Evolutionary conservation across 163 green algal genomes (phyloP).

Genomic region (Smithsoniella earleae): DNA sequence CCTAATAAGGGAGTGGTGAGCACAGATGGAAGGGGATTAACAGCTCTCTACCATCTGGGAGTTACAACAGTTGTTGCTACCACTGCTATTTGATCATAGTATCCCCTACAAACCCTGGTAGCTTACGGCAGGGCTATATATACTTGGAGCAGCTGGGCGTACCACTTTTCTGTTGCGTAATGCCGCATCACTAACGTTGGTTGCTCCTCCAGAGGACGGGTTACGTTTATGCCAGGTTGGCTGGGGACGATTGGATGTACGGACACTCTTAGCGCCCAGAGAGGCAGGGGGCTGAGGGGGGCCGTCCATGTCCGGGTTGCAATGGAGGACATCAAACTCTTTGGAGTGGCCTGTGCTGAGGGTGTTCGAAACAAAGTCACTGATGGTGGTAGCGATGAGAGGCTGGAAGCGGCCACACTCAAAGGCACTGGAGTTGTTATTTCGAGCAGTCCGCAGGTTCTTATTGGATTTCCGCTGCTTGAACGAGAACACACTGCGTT

Average conservation of each 20-base stretch:
- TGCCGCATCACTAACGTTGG: not conserved
- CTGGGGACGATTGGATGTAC: not conserved
- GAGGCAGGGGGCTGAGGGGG: not conserved
- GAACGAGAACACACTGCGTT: constrained; percentile 2
- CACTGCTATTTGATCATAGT: no score
- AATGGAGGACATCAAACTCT: constrained; percentile 9
- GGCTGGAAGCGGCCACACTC: constrained; percentile 19
- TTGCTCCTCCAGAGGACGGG: not conserved
- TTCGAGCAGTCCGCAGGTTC: not conserved
- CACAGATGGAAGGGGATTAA: no score
- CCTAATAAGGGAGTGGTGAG: no score
- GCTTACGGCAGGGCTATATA: no score
- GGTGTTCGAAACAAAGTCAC: constrained; percentile 4
- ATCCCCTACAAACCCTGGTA: no score
- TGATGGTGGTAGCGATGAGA: not conserved
- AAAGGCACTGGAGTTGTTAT: not conserved
- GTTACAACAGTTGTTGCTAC: no score
- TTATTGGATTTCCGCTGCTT: constrained; percentile 1
- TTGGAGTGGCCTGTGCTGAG: not conserved
- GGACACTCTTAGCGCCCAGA: constrained; percentile 23
- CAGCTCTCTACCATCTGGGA: no score
- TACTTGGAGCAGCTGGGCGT: not conserved
- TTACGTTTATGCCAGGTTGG: constrained; percentile 17
- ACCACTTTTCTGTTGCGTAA: constrained; percentile 18
- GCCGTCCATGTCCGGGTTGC: constrained; percentile 6